Evolutionary conservation across 441 rosid genomes (phyloP).

Genomic region (Jatropha multifida): DNA sequence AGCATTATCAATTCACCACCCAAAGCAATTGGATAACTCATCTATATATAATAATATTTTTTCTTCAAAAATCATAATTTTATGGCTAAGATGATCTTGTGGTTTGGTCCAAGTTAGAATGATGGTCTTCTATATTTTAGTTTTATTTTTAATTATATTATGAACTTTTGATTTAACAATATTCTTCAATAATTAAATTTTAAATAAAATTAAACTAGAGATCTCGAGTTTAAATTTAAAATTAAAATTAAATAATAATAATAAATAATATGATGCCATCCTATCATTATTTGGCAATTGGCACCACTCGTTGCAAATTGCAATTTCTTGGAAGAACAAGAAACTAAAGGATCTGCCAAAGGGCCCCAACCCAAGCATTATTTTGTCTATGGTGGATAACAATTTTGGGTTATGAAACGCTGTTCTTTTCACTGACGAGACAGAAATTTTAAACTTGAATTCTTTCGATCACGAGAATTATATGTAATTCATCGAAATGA

Average conservation of each 20-base stretch:
- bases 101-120: neutral
- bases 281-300: neutral
- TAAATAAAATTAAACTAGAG: neutral
- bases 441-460: no score
- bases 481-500: no score
- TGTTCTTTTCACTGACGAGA: no score
- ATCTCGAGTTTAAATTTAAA: no score
- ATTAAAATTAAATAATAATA: no score
- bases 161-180: no score
- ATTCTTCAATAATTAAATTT: no score
- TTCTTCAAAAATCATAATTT: neutral
- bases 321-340: neutral
- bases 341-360: neutral
- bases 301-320: neutral
- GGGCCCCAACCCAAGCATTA: neutral
- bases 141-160: no score
- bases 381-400: no score
- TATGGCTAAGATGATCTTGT: neutral
- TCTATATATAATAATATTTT: neutral
- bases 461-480: no score
- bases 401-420: no score
- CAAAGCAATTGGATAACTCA: neutral
- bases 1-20: slow-evolving; percentile 1
- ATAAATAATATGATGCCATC: neutral
- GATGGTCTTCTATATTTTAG: neutral